Evolutionary conservation across 345 rosid genomes (phyloP).

Genomic region (Brassica juncea): DNA sequence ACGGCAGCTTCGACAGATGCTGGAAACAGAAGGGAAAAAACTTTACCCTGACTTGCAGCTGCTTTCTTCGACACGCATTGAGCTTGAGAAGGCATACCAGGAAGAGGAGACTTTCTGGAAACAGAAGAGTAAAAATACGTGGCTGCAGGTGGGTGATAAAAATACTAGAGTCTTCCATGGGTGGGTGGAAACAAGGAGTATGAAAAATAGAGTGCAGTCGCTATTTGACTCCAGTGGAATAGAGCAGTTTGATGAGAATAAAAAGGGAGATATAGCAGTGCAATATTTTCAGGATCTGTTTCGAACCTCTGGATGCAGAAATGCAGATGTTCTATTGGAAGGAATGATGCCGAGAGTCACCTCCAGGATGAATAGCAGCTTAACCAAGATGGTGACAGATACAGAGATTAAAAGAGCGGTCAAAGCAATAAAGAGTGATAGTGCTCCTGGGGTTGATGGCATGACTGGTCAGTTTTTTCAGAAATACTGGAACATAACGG

Average conservation of each 20-base stretch:
- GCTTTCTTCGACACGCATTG: neutral
- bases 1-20: neutral
- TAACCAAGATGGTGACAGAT: neutral
- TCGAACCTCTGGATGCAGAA: neutral
- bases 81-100: neutral
- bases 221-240: neutral
- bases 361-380: too few relatives aligned
- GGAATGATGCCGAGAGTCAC: neutral
- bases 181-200: neutral
- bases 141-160: neutral
- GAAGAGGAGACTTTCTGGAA: neutral
- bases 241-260: neutral
- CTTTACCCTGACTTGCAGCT: neutral
- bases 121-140: neutral
- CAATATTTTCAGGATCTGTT: neutral
- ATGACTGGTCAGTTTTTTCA: neutral
- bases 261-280: neutral
- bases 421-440: neutral
- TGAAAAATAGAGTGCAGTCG: neutral
- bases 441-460: neutral
- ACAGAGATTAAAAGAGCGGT: neutral
- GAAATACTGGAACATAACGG: neutral
- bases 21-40: neutral
- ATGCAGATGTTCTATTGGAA: neutral
- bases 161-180: neutral